Base-by-base conservation (phyloP, 2,329 filamentous ascomycete species). In the Penicillium fuscoglaucum region DNA sequence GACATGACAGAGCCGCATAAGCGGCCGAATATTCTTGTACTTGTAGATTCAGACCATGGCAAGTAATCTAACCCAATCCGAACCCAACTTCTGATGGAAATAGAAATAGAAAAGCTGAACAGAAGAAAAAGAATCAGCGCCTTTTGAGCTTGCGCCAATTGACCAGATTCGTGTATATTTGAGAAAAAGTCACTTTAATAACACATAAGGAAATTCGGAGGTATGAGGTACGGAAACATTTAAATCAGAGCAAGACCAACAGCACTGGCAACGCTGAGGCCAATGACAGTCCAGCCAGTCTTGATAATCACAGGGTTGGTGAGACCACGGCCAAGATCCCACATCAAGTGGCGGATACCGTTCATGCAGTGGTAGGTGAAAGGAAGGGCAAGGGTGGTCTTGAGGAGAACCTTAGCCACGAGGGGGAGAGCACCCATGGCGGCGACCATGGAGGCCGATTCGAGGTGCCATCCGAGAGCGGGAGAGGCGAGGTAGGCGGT, bases 401-500 rank as follows among this genome's bases (percentile, higher is more conserved):
- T 91, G 24, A 86, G 70, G 19, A 73, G 66, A 24, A 87, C 68
- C 79, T 90, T 88, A 29, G 80, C 79, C 17, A 79, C 75, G 10
- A 85, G 61, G 1, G 87, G 86, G 74, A 86, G 83, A 44, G 83
- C 79, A 7, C 81, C 87, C 70, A 90, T 87, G 26, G 83, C 80
- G 35, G 86, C 86, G 8, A 86, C 87, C 69, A 90, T 74, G 24
- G 80, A 83, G 24, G 83, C 83, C 29, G 81, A 84, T 74, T 89
- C 87, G 52, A 90, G 74, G 71, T 90, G 85, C 83, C 84, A 87
- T 64, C 88, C 93, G 55, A 91, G 76, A 44, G 89, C 78, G 6
- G 93, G 93, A 0, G 91, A 87, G 64, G 84, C 84, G 61, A 96
- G 88, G 83, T 97, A 97, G 55, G 88, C 85, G 65, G 87, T 77